These are phyloP conservation scores for Podospora pseudocomata DNA, from an alignment of 495 filamentous ascomycete genomes.

Conservation along the genomic window DNA sequence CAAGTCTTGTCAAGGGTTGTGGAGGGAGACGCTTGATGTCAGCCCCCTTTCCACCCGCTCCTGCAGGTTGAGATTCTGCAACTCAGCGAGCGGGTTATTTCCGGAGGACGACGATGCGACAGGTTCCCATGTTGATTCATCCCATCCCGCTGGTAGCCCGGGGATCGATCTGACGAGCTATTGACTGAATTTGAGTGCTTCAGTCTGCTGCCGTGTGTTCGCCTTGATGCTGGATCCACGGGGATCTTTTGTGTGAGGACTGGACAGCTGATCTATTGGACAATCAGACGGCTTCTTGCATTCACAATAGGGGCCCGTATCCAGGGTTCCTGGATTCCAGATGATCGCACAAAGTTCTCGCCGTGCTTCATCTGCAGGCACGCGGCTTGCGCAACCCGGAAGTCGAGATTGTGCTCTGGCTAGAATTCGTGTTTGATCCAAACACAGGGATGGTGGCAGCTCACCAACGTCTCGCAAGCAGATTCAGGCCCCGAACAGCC, in stretches of 20 bases:
- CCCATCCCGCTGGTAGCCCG: conserved; percentile 17
- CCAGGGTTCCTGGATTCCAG: conserved; percentile 17
- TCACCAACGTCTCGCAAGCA: conserved; percentile 4
- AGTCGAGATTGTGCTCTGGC: conserved; percentile 13
- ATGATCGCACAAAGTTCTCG: conserved; percentile 9
- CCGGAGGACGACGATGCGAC: neutral
- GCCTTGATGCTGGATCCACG: neutral
- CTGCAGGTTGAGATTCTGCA: conserved; percentile 1
- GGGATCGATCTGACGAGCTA: conserved; percentile 18
- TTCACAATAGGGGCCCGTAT: conserved; percentile 10
- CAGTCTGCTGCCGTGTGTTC: conserved; percentile 22
- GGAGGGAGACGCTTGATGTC: neutral
- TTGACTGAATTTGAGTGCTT: conserved; percentile 12
- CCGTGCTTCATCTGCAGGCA: conserved; percentile 12
- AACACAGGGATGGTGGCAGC: conserved; percentile 6
- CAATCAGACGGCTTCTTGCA: conserved; percentile 15
- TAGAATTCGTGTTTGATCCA: conserved; percentile 20
- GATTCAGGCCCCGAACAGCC: conserved; percentile 7
- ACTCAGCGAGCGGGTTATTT: neutral
- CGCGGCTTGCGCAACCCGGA: conserved; percentile 10
- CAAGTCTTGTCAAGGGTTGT: neutral
- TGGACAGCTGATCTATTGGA: conserved; percentile 11
- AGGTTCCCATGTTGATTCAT: neutral
- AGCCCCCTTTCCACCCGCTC: neutral
- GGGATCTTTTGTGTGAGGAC: neutral